These are phyloP conservation scores for Auricularia cornea DNA, from an alignment of 768 basidiomycete genomes.

Conservation along the genomic window DNA sequence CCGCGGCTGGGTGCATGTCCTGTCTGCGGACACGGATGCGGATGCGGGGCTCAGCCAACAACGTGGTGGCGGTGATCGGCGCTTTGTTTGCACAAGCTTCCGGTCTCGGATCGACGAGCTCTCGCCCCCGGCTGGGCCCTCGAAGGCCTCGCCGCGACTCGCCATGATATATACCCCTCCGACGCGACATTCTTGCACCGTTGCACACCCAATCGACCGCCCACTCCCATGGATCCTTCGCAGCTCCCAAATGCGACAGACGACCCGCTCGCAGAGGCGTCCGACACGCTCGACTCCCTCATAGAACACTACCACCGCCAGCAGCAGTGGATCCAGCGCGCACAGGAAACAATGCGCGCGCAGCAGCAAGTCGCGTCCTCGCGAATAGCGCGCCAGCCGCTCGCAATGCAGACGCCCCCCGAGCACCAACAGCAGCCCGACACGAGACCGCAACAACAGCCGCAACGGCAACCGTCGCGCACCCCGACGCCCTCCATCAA, in stretches of 20 bases:
- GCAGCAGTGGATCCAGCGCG: constrained; percentile 63
- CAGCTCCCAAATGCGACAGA: constrained; percentile 20
- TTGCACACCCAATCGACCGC: constrained; percentile 7
- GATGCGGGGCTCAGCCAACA: too few species aligned
- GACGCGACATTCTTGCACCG: constrained; percentile 1
- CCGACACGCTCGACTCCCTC: constrained; percentile 54
- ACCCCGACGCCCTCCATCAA: neutral
- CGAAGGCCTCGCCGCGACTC: constrained; percentile 18
- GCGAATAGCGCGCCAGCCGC: too few species aligned
- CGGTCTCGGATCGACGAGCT: neutral
- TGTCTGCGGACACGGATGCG: too few species aligned
- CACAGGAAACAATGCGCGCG: constrained; percentile 48
- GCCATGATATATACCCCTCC: constrained; percentile 1
- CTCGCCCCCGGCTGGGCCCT: constrained; percentile 7
- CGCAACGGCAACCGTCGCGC: neutral
- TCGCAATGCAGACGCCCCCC: too few species aligned
- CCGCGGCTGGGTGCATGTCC: too few species aligned
- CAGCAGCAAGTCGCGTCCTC: neutral
- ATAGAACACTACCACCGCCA: constrained; percentile 62
- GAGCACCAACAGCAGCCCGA: neutral
- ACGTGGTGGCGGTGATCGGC: too few species aligned
- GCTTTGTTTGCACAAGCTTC: too few species aligned
- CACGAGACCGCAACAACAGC: neutral
- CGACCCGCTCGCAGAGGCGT: constrained; percentile 30
- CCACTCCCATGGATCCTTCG: constrained; percentile 11